Evolutionary conservation across 164 flowering plant genomes (phyloP), one percentile per base, ranked within the genome.

Genomic region (Tinospora cordifolia): DNA sequence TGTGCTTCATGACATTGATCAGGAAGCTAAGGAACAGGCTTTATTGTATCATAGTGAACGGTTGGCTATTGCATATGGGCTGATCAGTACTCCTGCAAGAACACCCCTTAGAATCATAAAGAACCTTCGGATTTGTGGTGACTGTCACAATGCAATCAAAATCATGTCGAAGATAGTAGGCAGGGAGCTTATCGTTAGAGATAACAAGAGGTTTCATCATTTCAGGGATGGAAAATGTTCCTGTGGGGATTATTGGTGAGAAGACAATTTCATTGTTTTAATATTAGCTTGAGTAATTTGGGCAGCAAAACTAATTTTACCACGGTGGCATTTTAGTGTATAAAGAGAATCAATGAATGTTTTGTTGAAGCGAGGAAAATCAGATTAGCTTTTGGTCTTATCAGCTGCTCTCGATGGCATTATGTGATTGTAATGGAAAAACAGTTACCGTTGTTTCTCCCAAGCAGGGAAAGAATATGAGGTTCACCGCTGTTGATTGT

Each of bases 1-100:
- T 67, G 69, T 67, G 22, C 69, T 67, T 49, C 69, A 67, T 36
- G 69, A 67, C 58, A 67, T 67, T 67, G 69, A 67, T 67, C 69
- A 67, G 58, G 69, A 67, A 25, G 69, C 69, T 1, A 67, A 67
- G 36, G 69, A 67, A 22, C 69, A 67, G 51, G 59, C 69, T 6
- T 67, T 67, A 62, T 60, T 67, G 8, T 67, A 67, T 51, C 69
- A 67, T 39, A 67, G 69, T 26, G 69, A 67, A 19, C 59, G 69
- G 2, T 67, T 67, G 60, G 69, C 69, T 24, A 67, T 67, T 67
- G 69, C 59, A 6, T 46, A 47, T 67, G 69, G 69, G 12, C 39
- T 67, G 57, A 67, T 67, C 39, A 67, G 69, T 67, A 67, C 60
- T 13, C 69, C 69, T 49, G 60, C 69, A 7, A 67, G 69, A 40